Evolutionary conservation across 768 basidiomycete species (phyloP).

Genomic region (Pleurotus giganteus): DNA sequence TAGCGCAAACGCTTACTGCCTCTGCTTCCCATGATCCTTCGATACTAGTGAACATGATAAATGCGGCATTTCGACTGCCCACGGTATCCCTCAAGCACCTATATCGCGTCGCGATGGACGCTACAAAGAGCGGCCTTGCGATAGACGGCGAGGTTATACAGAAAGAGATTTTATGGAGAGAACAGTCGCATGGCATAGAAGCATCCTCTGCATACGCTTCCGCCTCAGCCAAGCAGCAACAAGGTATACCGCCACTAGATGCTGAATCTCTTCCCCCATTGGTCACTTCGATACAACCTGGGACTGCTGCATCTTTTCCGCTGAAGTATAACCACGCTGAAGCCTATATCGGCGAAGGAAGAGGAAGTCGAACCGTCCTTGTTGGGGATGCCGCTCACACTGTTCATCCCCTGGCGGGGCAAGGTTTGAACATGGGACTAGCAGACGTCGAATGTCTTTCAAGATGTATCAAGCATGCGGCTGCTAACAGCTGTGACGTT

Average conservation of each 20-base stretch:
- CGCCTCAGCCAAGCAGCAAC: constrained; percentile 25
- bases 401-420: constrained; percentile 92
- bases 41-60: constrained; percentile 74
- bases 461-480: constrained; percentile 55
- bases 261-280: constrained; percentile 71
- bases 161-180: constrained; percentile 71
- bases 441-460: constrained; percentile 78
- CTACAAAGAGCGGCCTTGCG: constrained; percentile 39
- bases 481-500: constrained; percentile 74
- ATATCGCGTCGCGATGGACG: constrained; percentile 57
- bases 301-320: constrained; percentile 87
- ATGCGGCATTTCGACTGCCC: constrained; percentile 87
- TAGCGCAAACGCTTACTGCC: constrained; percentile 71
- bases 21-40: constrained; percentile 43
- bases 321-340: constrained; percentile 85
- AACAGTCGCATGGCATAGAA: constrained; percentile 66
- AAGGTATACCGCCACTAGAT: constrained; percentile 60
- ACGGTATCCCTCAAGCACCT: constrained; percentile 70
- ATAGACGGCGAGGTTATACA: constrained; percentile 48
- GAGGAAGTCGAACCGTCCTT: constrained; percentile 71
- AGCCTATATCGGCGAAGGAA: constrained; percentile 74
- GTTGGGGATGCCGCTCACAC: constrained; percentile 97
- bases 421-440: constrained; percentile 94
- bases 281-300: constrained; percentile 65
- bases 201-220: constrained; percentile 63